Evolutionary conservation across 257 asterid species (phyloP), one percentile per base, ranked within the genome.

Genomic region (Solanum lycopersicoides): DNA sequence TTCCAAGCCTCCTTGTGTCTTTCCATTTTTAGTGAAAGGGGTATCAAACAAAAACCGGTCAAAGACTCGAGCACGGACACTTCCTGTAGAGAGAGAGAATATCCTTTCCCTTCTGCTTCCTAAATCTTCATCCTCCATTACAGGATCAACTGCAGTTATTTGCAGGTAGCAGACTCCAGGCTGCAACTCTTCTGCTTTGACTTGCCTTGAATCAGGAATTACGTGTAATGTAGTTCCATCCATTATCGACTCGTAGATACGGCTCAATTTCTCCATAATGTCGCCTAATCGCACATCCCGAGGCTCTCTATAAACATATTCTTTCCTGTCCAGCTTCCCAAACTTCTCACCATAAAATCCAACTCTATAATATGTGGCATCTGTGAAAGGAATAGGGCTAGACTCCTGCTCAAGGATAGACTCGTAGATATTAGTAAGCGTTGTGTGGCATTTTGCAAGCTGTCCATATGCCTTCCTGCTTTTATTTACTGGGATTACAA

Each of bases 191-290:
- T 95, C 98, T 47, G 95, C 96, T 88, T 95, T 97, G 32, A 97
- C 99, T 87, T 97, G 99, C 84, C 99, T 93, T 21, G 99, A 97
- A 91, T 97, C 99, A 21, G 99, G 99, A 91, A 97, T 97, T 82
- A 97, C 89, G 45, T 97, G 99, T 89, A 97, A 90, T 18, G 99
- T 96, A 21, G 99, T 92, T 50, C 98, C 97, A 73, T 92, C 95
- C 98, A 94, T 94, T 90, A 97, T 93, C 32, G 98, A 94, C 92
- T 97, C 99, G 1, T 97, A 97, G 89, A 97, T 96, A 87, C 95
- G 99, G 91, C 99, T 97, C n/a, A 97, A 98, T 89, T 97, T 97
- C 92, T 96, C 99, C 99, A 97, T 97, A 90, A 97, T 95, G 87
- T 97, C 99, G 25, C 99, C 99, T 88, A 97, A 86, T 90, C 99